Evolutionary conservation across 768 basidiomycete species (phyloP), one percentile per base, ranked within the genome.

Genomic region (Lactarius hatsudake): DNA sequence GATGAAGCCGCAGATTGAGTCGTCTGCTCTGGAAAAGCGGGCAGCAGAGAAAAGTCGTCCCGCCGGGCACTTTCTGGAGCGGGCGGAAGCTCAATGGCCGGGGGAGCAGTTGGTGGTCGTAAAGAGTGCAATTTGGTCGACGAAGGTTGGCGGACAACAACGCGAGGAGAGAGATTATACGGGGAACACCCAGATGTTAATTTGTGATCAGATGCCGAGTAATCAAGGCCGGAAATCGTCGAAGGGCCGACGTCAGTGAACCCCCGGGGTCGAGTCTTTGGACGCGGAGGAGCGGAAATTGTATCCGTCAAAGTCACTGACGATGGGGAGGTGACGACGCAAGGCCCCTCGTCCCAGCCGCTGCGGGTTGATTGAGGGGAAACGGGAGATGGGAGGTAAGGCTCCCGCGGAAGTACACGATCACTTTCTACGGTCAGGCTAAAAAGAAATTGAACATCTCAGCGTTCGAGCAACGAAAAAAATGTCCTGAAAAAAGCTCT

Each of bases 341-440:
- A 58, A 40, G 53, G 32, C 12, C 45, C 45, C 9, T 64, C 61
- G 40, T 64, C 65, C 36, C 30, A 56, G 36, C 34, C 30, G n/a
- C 40, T 17, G 30, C 45, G 65, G 6, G 42, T 34, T n/a, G 61
- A 51, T 32, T 61, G 65, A 23, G 68, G 62, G 23, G 65, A 64
- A 28, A 36, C 51, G 55, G 62, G 62, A n/a, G 64, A 65, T 20
- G 63, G 1, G 3, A 59, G 48, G 34, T 48, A 51, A 23, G 51
- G 57, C 34, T 71, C 69, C 17, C 69, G 59, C 20, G 56, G 55
- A 5, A 65, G 36, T 13, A 68, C 54, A 34, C 66, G 69, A 30
- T 70, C 71, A 48, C 65, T 67, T 12, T 69, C 69, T 36, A 70
- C 65, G 1, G 71, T 67, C 45, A 67, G 43, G 10, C 71, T 71